A percentile compares a stretch with the other conserved stretches of the same genome.
Conservation (phyloP, 2,329 filamentous ascomycete species). For the Aureobasidium subglaciale region DNA sequence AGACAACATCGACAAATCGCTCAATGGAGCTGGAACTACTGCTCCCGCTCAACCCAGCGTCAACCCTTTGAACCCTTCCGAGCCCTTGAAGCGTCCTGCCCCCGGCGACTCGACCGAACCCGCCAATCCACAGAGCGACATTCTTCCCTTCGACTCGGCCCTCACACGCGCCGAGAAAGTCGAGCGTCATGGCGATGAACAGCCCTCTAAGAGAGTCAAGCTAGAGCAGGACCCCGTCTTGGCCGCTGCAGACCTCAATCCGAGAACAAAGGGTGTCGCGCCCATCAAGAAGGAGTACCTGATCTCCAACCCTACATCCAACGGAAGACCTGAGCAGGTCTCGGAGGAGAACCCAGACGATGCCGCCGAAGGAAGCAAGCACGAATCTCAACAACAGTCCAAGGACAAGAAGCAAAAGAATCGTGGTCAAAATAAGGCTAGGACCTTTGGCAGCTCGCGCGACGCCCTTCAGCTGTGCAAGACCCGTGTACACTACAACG, state of each 20-base stretch:
- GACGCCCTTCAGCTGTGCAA: conserved; percentile 74
- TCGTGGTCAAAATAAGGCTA: conserved; percentile 73
- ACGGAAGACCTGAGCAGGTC: conserved; percentile 14
- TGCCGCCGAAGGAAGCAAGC: conserved; percentile 43
- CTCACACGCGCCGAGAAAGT: conserved; percentile 36
- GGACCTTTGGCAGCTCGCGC: conserved; percentile 70
- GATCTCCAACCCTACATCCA: conserved; percentile 22
- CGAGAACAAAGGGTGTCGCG: conserved; percentile 51
- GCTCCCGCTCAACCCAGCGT: not conserved
- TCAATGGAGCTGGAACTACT: not conserved
- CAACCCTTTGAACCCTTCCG: conserved; percentile 23
- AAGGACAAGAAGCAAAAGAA: conserved; percentile 50
- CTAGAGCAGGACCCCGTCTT: conserved; percentile 25
- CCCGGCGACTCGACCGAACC: conserved; percentile 20
- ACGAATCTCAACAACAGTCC: conserved; percentile 28
- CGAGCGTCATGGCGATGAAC: conserved; percentile 30
- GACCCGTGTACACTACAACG: conserved; percentile 61
- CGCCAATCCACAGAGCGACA: conserved; percentile 29
- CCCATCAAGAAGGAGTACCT: conserved; percentile 67
- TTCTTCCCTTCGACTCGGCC: conserved; percentile 31
- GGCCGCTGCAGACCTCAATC: conserved; percentile 25
- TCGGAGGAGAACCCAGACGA: conserved; percentile 29
- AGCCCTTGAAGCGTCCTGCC: conserved; percentile 20
- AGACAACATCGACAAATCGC: conserved; percentile 1
- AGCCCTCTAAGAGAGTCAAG: conserved; percentile 34